Percentiles rank a stretch among this genome's conserved stretches.
Conservation (phyloP, 441 rosid species). For the Corymbia calophylla region DNA sequence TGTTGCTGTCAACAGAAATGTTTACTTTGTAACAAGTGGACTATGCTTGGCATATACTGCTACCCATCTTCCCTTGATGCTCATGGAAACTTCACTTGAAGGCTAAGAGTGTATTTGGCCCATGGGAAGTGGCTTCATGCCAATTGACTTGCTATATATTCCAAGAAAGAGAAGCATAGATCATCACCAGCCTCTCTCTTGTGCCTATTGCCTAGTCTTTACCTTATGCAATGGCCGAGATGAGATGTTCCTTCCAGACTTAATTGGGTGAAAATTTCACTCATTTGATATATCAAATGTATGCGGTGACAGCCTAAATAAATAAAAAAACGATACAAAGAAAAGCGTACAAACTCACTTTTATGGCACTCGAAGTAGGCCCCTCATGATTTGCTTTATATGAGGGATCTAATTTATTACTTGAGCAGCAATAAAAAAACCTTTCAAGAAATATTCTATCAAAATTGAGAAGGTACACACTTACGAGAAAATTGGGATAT, state of each 20-base stretch:
- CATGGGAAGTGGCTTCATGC: slow-evolving; percentile 7
- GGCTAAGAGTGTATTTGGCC: slow-evolving; percentile 15
- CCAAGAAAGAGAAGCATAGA: slow-evolving; percentile 10
- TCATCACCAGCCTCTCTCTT: not conserved
- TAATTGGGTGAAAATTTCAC: not conserved
- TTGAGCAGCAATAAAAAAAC: not conserved
- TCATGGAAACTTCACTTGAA: slow-evolving; percentile 24
- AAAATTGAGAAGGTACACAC: not conserved
- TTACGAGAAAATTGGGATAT: not conserved
- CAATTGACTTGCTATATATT: slow-evolving; percentile 11
- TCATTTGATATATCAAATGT: not conserved
- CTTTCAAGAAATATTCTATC: not conserved
- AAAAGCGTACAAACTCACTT: not conserved
- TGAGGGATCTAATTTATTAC: not conserved
- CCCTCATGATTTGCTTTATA: not conserved
- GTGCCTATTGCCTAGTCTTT: not conserved
- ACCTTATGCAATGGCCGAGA: not conserved
- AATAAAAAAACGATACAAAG: not conserved
- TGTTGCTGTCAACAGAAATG: not conserved
- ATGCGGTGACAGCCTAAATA: not conserved
- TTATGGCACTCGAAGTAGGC: not conserved
- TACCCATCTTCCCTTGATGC: not conserved
- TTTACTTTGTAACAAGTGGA: not conserved
- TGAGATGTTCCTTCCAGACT: not conserved
- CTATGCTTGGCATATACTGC: not conserved